These are phyloP conservation scores for Auriscalpium orientale DNA, from an alignment of 768 basidiomycete species.

Conservation along the genomic window DNA sequence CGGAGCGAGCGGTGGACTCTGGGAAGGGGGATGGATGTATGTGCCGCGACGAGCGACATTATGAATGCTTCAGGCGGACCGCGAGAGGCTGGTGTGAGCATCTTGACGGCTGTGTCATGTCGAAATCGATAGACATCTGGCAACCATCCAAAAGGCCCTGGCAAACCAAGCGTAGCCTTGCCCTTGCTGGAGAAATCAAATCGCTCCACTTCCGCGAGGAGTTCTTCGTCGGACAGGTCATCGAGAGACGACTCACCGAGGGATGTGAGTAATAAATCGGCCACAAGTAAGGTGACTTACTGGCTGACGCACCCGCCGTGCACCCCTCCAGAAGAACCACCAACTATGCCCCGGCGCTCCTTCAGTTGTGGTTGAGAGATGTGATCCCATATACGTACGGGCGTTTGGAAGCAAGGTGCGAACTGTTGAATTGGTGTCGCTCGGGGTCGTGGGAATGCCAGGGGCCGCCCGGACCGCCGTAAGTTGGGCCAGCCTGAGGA, in stretches of 20 bases:
- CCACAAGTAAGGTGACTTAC: no score
- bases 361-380: no score
- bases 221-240: neutral
- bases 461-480: no score
- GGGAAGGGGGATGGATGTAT: slow-evolving; percentile 17
- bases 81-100: neutral
- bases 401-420: no score
- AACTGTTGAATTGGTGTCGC: no score
- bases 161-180: neutral
- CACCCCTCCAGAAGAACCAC: no score
- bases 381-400: no score
- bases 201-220: neutral
- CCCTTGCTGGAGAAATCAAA: neutral
- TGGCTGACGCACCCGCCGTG: no score
- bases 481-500: no score
- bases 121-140: neutral
- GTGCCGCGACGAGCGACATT: slow-evolving; percentile 18
- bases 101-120: neutral
- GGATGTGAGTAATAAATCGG: no score
- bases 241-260: neutral
- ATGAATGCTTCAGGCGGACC: slow-evolving; percentile 15
- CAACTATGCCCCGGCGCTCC: no score
- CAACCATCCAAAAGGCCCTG: neutral
- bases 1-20: slow-evolving; percentile 18
- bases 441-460: no score